Evolutionary conservation across 768 basidiomycete species (phyloP).

Genomic region (Boletus eberwhitei): DNA sequence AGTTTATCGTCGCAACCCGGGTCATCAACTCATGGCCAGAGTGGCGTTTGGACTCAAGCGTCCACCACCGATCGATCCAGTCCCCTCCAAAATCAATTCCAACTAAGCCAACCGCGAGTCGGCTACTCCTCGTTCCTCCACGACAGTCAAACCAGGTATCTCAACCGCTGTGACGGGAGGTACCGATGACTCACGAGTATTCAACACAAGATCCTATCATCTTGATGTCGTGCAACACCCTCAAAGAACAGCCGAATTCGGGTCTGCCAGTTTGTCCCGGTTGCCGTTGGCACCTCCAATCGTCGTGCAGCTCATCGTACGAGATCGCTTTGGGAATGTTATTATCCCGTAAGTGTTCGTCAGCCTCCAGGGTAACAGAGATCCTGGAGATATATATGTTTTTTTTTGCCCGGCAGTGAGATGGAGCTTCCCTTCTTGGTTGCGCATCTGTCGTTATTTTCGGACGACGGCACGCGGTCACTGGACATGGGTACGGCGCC

Average conservation of each 20-base stretch:
- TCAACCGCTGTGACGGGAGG: constrained; percentile 11
- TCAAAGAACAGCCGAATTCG: constrained; percentile 77
- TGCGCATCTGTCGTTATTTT: constrained; percentile 74
- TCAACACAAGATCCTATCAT: constrained; percentile 57
- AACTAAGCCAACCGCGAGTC: constrained; percentile 47
- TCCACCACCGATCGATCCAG: constrained; percentile 31
- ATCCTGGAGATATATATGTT: constrained; percentile 21
- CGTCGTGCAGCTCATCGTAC: constrained; percentile 74
- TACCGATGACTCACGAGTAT: constrained; percentile 16
- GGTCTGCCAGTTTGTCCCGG: constrained; percentile 67
- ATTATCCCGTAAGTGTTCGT: constrained; percentile 69
- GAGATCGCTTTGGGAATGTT: constrained; percentile 66
- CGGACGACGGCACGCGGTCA: constrained; percentile 59
- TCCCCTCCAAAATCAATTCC: constrained; percentile 34
- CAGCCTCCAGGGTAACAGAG: constrained; percentile 14
- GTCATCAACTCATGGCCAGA: constrained; percentile 25
- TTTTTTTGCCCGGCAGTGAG: constrained; percentile 50
- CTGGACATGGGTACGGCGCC: constrained; percentile 65
- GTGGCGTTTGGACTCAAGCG: constrained; percentile 26
- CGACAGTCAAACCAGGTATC: constrained; percentile 52
- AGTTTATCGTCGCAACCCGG: constrained; percentile 38
- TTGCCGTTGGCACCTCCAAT: constrained; percentile 82
- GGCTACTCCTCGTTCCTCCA: constrained; percentile 58
- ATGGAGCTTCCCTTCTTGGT: constrained; percentile 85
- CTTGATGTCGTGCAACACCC: constrained; percentile 88